Base-by-base conservation (phyloP, 1,139 yeast species). In the Casaregolazyma lundiana region DNA sequence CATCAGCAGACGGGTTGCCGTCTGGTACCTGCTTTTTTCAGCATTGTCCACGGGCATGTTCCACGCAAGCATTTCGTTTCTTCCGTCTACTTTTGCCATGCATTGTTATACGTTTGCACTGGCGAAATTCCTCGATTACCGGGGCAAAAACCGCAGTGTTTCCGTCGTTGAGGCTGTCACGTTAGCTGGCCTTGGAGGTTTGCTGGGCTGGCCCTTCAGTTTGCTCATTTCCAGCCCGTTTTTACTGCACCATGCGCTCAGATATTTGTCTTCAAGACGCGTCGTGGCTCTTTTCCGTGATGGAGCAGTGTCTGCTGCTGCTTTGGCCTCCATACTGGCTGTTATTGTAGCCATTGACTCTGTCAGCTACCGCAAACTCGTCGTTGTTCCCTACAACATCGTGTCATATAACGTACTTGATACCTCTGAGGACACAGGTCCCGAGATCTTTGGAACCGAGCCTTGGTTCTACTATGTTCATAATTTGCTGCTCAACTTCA, bases 181-280 rank as follows among this genome's bases (percentile, higher is more conserved):
- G 1, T 75, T 75, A 69, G 71, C 77, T 42, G 68, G 77, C 34
- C 52, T 84, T 16, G 95, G 92, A 5, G 94, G 94, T 0, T 60
- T 90, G 1, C 54, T 84, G 30, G 97, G 97, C 1, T 90, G 97
- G 97, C 97, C 97, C 1, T 90, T 90, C 66, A 79, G 84, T 0
- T 66, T 86, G 49, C 81, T 78, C 0, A 67, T 88, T 47, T 81
- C 82, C 1, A 52, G 77, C 3, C 94, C 95, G 0, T 71, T 81
- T 53, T 62, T 60, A 2, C 21, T 59, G n/a, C 50, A 54, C 32
- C 60, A 63, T 56, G 44, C 58, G 51, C 2, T 47, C n/a, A 35
- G 35, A 20, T 21, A 36, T 11, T 16, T 44, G n/a, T 8, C n/a
- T 11, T 36, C 44, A 4, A 32, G 35, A 6, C 34, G 29, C 22